Base-by-base conservation (phyloP, 2,329 filamentous ascomycete genomes). In the Alternaria conjuncta region DNA sequence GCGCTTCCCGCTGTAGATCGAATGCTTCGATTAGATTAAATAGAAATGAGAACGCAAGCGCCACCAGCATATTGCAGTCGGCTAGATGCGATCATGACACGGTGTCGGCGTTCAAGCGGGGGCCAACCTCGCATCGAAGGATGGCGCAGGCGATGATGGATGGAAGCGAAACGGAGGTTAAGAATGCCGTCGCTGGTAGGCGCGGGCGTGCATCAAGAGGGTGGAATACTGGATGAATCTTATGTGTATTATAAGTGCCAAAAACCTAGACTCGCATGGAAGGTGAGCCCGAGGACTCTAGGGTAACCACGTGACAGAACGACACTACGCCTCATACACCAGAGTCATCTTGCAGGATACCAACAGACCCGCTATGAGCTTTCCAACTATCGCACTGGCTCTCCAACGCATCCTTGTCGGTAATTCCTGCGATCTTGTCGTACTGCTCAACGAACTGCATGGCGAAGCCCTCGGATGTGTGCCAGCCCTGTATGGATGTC, bases 391-490 rank as follows among this genome's bases (percentile, higher is more conserved):
- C 49, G 25, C 74, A 74, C 1, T 47, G 55, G 2, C 44, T 41
- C 1, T 51, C 30, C 57, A 76, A 44, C 0, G 57, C 54, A 10
- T 50, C 49, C 11, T 53, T 23, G 30, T 73, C 44, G 1, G 71
- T 75, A 9, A 75, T 49, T 0, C 43, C 71, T 2, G 60, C 64
- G 46, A 79, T 78, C 57, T 75, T 67, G 43, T 66, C 63, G 41
- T 72, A 67, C 20, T 71, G 55, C 64, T 79, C 77, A 1, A 79
- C 59, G 21, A 79, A 75, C 61, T 79, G 75, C 53, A 79, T 55
- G 10, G 75, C 76, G 36, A 79, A 76, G 1, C 76, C 77, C 59
- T 76, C 72, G 43, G 63, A 69, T 2, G 76, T 76, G 49, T 80
- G 79, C 76, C 78, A 81, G 8, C 36, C 59, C 57, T 60, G 36